Evolutionary conservation across 495 filamentous ascomycete species (phyloP).

Genomic region (Aspergillus wentii): DNA sequence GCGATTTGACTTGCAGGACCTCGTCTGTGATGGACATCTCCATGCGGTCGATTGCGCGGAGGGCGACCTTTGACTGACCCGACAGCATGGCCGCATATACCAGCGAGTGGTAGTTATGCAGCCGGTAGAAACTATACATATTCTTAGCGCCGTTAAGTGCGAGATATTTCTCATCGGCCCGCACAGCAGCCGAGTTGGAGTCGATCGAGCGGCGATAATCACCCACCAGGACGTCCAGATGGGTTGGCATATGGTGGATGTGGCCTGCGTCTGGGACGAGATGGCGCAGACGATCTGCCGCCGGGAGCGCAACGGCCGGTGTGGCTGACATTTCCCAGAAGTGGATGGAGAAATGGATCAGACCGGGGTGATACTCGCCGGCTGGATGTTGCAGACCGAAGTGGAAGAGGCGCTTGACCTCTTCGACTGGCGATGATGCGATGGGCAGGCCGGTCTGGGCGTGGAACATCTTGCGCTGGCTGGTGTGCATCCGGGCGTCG

Average conservation of each 20-base stretch:
- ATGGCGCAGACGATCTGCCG: slow-evolving; percentile 54
- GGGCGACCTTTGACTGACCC: slow-evolving; percentile 48
- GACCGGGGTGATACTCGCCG: slow-evolving; percentile 50
- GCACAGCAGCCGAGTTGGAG: slow-evolving; percentile 59
- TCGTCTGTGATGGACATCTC: slow-evolving; percentile 53
- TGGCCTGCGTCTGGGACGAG: slow-evolving; percentile 65
- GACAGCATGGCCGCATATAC: slow-evolving; percentile 71
- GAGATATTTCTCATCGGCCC: slow-evolving; percentile 57
- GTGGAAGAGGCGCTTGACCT: slow-evolving; percentile 53
- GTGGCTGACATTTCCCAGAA: slow-evolving; percentile 67
- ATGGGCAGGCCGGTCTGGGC: slow-evolving; percentile 51
- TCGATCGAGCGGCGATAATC: slow-evolving; percentile 58
- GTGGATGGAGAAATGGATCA: slow-evolving; percentile 69
- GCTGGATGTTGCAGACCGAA: slow-evolving; percentile 37
- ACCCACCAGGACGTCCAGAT: slow-evolving; percentile 63
- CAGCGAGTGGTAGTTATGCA: slow-evolving; percentile 62
- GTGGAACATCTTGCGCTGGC: slow-evolving; percentile 65
- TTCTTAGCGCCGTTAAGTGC: slow-evolving; percentile 44
- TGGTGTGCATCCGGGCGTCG: slow-evolving; percentile 65
- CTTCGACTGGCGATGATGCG: slow-evolving; percentile 48
- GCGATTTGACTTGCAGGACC: slow-evolving; percentile 55
- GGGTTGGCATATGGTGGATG: slow-evolving; percentile 68
- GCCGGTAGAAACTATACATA: slow-evolving; percentile 65
- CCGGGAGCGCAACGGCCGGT: slow-evolving; percentile 52
- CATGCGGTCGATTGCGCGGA: slow-evolving; percentile 48